A percentile compares a stretch with the other conserved stretches of the same genome.
These are phyloP conservation scores for Phylloboletellus chloephorus DNA, from an alignment of 1,284 basidiomycete species.

Conservation along the genomic window DNA sequence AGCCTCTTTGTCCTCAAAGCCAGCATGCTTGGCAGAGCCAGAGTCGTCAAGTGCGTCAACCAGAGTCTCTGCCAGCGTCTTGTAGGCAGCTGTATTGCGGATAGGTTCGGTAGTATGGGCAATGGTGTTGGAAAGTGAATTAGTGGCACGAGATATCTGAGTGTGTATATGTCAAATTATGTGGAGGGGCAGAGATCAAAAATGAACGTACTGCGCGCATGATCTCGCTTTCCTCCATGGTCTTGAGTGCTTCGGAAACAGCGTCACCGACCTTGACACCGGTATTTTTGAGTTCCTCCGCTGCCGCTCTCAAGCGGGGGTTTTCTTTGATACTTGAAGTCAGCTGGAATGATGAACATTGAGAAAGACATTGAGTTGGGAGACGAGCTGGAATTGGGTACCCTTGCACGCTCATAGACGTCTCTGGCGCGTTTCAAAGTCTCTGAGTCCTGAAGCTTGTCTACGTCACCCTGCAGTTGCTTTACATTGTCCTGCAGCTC, in stretches of 20 bases:
- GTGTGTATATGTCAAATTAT: conserved; percentile 1
- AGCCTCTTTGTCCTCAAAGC: conserved; percentile 90
- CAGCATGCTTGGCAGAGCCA: conserved; percentile 86
- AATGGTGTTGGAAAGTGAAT: conserved; percentile 74
- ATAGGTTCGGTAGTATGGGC: conserved; percentile 87
- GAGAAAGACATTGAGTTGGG: conserved; percentile 6
- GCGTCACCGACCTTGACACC: conserved; percentile 94
- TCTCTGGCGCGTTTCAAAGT: conserved; percentile 91
- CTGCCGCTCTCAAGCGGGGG: conserved; percentile 84
- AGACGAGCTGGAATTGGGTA: conserved; percentile 39
- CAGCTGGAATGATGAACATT: conserved; percentile 45
- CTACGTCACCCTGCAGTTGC: conserved; percentile 95
- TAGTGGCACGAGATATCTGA: conserved; percentile 75
- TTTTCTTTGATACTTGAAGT: conserved; percentile 96
- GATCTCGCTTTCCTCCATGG: conserved; percentile 92
- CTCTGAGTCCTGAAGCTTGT: conserved; percentile 94
- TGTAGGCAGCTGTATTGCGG: conserved; percentile 93
- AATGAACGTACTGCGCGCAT: conserved; percentile 67
- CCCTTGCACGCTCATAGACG: conserved; percentile 90
- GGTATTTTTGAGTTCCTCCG: conserved; percentile 83
- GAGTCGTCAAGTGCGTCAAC: conserved; percentile 93
- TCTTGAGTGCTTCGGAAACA: conserved; percentile 82
- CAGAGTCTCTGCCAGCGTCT: conserved; percentile 83
- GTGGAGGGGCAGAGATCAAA: neutral
- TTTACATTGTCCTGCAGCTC: conserved; percentile 96